These are phyloP conservation scores for Alternaria triticimaculans DNA, from an alignment of 2,329 filamentous ascomycete genomes.

Conservation along the genomic window DNA sequence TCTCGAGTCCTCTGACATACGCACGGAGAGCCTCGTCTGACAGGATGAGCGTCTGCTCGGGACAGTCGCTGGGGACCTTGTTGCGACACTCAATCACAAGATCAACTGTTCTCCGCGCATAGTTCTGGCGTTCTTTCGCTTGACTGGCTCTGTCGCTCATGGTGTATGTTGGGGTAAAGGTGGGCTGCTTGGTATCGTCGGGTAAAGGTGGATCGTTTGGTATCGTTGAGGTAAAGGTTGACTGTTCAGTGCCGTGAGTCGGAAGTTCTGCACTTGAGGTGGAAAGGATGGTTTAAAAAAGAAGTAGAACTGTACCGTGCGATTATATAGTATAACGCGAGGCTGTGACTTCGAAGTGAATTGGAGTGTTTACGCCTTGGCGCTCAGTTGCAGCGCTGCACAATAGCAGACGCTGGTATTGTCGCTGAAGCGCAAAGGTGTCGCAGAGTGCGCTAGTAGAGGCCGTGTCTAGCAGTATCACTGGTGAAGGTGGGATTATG, in stretches of 20 bases:
- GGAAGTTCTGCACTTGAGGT: background rate
- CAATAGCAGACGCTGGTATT: background rate
- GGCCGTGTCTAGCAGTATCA: background rate
- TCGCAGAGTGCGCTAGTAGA: background rate
- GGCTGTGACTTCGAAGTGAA: background rate
- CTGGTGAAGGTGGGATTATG: background rate
- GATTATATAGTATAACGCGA: background rate
- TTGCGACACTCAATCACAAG: background rate
- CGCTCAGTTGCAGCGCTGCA: background rate
- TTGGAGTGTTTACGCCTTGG: background rate
- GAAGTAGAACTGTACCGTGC: background rate
- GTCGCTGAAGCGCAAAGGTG: background rate
- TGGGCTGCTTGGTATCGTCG: background rate
- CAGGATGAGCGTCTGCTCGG: background rate
- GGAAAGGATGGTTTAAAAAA: background rate
- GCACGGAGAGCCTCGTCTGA: background rate
- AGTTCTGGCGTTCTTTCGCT: background rate
- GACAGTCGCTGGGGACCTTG: background rate
- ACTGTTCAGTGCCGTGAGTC: background rate
- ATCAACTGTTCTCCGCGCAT: background rate
- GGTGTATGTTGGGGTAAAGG: background rate
- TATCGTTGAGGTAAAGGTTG: background rate
- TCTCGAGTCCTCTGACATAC: background rate
- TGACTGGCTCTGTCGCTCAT: background rate
- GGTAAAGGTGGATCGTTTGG: background rate